Conservation (phyloP, 805 yeast species). For the Zygoascus biomembranicola region DNA sequence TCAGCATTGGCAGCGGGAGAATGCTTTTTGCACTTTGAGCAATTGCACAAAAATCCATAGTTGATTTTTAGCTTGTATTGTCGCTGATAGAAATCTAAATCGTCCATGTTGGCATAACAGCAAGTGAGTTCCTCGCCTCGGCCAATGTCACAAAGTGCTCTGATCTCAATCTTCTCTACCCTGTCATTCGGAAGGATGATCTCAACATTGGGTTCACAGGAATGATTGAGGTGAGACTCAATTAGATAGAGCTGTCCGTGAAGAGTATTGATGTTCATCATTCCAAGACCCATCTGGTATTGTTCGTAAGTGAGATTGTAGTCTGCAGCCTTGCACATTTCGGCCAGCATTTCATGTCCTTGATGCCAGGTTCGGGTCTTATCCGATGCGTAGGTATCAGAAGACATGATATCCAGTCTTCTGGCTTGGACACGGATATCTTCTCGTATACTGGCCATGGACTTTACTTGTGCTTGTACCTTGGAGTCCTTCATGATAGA, state of each 20-base stretch:
- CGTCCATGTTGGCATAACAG: slow-evolving; percentile 49
- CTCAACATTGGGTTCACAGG: slow-evolving; percentile 63
- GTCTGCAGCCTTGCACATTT: slow-evolving; percentile 33
- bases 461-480: slow-evolving; percentile 38
- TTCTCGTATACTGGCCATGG: slow-evolving; percentile 66
- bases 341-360: slow-evolving; percentile 43
- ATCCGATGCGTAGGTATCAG: slow-evolving; percentile 18
- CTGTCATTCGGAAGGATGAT: slow-evolving; percentile 29
- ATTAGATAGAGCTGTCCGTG: slow-evolving; percentile 48
- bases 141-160: slow-evolving; percentile 48
- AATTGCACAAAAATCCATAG: slow-evolving; percentile 73
- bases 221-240: slow-evolving; percentile 69
- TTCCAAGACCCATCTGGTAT: slow-evolving; percentile 56
- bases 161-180: slow-evolving; percentile 49
- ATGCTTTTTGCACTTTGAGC: slow-evolving; percentile 58
- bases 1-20: slow-evolving; percentile 28
- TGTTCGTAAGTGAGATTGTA: slow-evolving; percentile 39
- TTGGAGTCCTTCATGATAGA: slow-evolving; percentile 30
- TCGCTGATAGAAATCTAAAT: slow-evolving; percentile 52
- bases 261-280: slow-evolving; percentile 65
- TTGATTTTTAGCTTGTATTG: slow-evolving; percentile 57
- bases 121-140: slow-evolving; percentile 63
- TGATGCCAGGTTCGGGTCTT: slow-evolving; percentile 51
- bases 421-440: slow-evolving; percentile 52
- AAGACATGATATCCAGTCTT: slow-evolving; percentile 21